A percentile compares a stretch with the other conserved stretches of the same genome.
phyloP scores from a whole-genome alignment of 805 yeast genomes.

The Starmerella lactis-condensi region DNA sequence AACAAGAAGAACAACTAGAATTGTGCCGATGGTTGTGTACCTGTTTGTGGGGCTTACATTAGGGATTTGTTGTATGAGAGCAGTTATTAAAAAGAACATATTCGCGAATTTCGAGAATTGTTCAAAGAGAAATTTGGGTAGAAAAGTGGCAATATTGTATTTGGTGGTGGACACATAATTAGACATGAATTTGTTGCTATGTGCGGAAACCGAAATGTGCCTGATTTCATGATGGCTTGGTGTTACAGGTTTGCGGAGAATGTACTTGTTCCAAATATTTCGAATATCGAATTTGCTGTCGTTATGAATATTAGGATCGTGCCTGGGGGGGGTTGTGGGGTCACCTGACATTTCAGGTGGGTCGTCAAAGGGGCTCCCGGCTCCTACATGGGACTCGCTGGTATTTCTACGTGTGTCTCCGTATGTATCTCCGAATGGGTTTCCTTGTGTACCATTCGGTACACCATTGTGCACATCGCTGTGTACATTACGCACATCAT shows the following conservation, averaged over 20 bases:
- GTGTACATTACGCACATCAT: too few species aligned
- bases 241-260: slow-evolving; percentile 16
- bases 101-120: slow-evolving; percentile 96
- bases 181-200: slow-evolving; percentile 34
- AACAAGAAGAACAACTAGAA: slow-evolving; percentile 64
- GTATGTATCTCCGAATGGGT: too few species aligned
- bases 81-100: slow-evolving; percentile 77
- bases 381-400: too few species aligned
- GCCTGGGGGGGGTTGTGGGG: too few species aligned
- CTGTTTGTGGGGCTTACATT: slow-evolving; percentile 89
- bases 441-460: too few species aligned
- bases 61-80: slow-evolving; percentile 92
- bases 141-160: slow-evolving; percentile 77
- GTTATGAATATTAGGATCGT: slow-evolving; percentile 3
- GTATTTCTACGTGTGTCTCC: too few species aligned
- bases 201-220: too few species aligned
- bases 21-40: slow-evolving; percentile 85
- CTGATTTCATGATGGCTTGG: too few species aligned
- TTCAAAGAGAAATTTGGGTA: slow-evolving; percentile 88
- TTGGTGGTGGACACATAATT: slow-evolving; percentile 91
- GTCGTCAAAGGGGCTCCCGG: too few species aligned
- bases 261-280: slow-evolving; percentile 17
- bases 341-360: too few species aligned
- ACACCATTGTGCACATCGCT: too few species aligned
- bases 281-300: slow-evolving; percentile 23